Evolutionary conservation across 2,329 filamentous ascomycete genomes (phyloP).

Genomic region (Ophiosphaerella korrae): DNA sequence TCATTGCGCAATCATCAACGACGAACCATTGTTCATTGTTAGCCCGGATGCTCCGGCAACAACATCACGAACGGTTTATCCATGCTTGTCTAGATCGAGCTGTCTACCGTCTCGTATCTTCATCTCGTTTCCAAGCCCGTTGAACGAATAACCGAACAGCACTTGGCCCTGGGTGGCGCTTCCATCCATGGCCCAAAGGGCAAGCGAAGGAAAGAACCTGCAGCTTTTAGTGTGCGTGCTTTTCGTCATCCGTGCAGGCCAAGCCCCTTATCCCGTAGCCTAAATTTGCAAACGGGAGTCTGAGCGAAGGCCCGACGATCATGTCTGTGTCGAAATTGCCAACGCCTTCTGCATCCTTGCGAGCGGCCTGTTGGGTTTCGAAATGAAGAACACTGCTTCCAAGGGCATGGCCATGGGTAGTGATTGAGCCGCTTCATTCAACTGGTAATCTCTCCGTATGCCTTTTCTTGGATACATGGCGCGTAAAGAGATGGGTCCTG

Average conservation of each 20-base stretch:
- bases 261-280: conserved; percentile 41
- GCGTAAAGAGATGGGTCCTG: background rate
- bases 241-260: conserved; percentile 43
- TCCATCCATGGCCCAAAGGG: conserved; percentile 20
- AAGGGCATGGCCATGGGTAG: conserved; percentile 15
- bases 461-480: conserved; percentile 5
- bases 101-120: conserved; percentile 32
- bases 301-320: conserved; percentile 40
- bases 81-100: conserved; percentile 26
- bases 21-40: conserved; percentile 9
- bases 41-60: conserved; percentile 1
- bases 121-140: conserved; percentile 37
- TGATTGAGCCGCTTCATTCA: conserved; percentile 11
- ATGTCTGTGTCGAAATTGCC: conserved; percentile 33
- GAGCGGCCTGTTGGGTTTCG: conserved; percentile 15
- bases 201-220: conserved; percentile 38
- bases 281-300: conserved; percentile 43
- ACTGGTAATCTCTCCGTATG: conserved; percentile 7
- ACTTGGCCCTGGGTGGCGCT: conserved; percentile 23
- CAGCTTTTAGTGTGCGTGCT: conserved; percentile 25
- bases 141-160: conserved; percentile 25
- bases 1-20: conserved; percentile 28
- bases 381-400: conserved; percentile 17
- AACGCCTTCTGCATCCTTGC: conserved; percentile 19
- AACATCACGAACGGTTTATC: conserved; percentile 1